Evolutionary conservation across 1,284 basidiomycete genomes (phyloP).

Genomic region (Rhodotorula sp.): DNA sequence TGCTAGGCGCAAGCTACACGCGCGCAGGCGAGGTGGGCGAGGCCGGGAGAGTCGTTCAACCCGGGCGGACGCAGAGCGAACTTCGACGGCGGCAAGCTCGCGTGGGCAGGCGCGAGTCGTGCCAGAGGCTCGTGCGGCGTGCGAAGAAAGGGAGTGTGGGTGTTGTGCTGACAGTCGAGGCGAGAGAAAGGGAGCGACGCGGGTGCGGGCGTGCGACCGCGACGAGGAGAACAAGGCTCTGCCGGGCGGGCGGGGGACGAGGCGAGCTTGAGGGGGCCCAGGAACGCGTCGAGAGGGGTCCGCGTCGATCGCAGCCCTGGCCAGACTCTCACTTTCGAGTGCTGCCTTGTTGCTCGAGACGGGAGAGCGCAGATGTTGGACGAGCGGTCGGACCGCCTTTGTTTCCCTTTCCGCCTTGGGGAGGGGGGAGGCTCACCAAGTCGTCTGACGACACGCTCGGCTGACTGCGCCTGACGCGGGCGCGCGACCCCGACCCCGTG

Average conservation of each 20-base stretch:
- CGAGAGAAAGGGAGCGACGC: neutral
- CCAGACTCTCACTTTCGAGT: no score
- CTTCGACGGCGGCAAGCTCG: no score
- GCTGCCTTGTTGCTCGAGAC: no score
- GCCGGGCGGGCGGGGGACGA: no score
- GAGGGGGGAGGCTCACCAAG: neutral
- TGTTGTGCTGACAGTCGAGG: neutral
- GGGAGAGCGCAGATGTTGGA: neutral
- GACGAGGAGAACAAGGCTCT: no score
- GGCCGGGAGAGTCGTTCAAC: conserved; percentile 4
- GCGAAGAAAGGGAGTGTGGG: neutral
- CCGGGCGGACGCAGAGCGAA: neutral
- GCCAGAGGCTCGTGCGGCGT: neutral
- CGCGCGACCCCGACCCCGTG: neutral
- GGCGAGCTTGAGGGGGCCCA: no score
- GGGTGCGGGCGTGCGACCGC: neutral
- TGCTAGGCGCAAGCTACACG: neutral
- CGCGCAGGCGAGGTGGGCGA: neutral
- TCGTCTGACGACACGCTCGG: neutral
- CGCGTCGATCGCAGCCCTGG: no score
- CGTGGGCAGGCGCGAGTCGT: neutral
- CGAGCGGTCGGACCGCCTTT: neutral
- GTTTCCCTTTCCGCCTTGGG: neutral
- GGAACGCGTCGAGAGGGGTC: no score
- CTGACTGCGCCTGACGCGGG: neutral